Base-by-base conservation (phyloP, 2,329 filamentous ascomycete species). In the Grosmannia huntii region DNA sequence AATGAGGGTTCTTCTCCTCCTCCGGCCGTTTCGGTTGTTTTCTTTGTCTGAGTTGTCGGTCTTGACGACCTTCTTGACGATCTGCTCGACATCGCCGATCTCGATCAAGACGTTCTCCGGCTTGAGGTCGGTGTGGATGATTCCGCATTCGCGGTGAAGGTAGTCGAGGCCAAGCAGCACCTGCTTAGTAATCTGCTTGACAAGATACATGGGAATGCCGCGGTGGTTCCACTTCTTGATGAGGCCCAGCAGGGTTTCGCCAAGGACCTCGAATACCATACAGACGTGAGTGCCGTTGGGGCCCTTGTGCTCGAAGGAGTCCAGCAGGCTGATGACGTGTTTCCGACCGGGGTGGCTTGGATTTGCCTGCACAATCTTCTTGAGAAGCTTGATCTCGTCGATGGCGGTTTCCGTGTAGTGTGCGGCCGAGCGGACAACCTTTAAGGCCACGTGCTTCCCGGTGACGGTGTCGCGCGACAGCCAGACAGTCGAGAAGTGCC, bases 171-270 rank as follows among this genome's bases (percentile, higher is more conserved):
- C 94, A 31, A 99, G 82, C 53, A 99, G 79, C 11, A 97, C 94
- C 74, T 99, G 94, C 73, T 97, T 97, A 33, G 94, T 95, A 72
- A 99, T 99, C 72, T 97, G 94, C 78, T 96, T 96, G 70, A 97
- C 94, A 16, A 99, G 80, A 19, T 89, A 83, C 85, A 96, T 95
- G 50, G 94, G 94, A 60, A 99, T 97, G 54, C 94, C 94, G 61
- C 94, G 83, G 71, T 97, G 94, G 71, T 97, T 96, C 91, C 92
- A 97, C 66, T 89, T 85, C 82, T 97, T 97, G 78, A 99, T 96
- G 69, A 99, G 74, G 28, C 94, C 92, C 57, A 97, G 76, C 63
- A 97, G 74, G 69, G 97, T 97, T 79, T 97, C 91, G 57, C 94
- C 94, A 59, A 99, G 74, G 4, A 99, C 94, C 72, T 99, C 94